Evolutionary conservation across 306 rosid genomes (phyloP), one percentile per base, ranked within the genome.

Genomic region (Pyrus bretschneideri): DNA sequence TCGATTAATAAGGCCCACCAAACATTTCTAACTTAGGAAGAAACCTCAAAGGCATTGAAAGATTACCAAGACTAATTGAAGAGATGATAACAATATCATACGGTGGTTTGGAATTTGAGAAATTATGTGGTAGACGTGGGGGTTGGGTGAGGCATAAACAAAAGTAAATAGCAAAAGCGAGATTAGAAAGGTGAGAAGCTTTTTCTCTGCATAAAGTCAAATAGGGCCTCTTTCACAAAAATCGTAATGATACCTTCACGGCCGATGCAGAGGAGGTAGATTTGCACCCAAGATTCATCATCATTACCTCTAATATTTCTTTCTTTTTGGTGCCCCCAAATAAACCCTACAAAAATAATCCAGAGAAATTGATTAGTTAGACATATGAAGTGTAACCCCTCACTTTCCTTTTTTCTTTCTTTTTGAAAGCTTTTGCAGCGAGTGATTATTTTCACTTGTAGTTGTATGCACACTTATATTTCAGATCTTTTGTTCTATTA

Each of bases 211-310:
- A 54, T 84, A 87, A 90, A 82, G 93, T 90, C 96, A 90, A 91
- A 87, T 84, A 82, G 73, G 83, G 75, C 80, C 90, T 70, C 83
- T 78, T 83, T 80, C 89, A 85, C 85, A 72, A 84, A 72, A 84
- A 81, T 84, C 91, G 89, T 86, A 84, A 90, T 91, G 84, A 94
- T 83, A 84, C 70, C 84, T 82, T 88, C 91, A 85, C 90, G 86
- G 83, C 79, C 83, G 85, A 84, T 85, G 83, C 81, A 81, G 82
- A 74, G 84, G 35, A 79, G 77, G 78, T 84, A 83, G 91, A 94
- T 86, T 82, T 93, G 88, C 93, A 86, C 86, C 97, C 86, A 86
- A 88, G 95, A 87, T 93, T 73, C 85, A 89, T 89, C 96, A 94
- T 94, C 97, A 94, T 87, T 89, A 78, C 85, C 76, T 87, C 81